Evolutionary conservation across 306 rosid genomes (phyloP), one percentile per base, ranked within the genome.

Genomic region (Vigna mungo): DNA sequence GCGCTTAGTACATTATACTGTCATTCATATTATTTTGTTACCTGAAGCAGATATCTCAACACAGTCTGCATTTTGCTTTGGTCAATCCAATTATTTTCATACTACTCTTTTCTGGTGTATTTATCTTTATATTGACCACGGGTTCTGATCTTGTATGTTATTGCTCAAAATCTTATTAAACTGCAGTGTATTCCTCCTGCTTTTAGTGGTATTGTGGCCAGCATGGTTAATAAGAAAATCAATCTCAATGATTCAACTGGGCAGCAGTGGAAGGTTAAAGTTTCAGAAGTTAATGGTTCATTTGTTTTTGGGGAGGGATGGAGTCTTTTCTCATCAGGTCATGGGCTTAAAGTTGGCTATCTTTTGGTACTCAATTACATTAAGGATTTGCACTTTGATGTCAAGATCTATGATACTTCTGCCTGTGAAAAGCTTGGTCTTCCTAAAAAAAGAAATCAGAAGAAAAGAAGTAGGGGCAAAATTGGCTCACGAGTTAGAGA

Each of bases 171-270:
- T 78, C 5, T 48, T 67, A 34, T 78, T 30, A 34, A 56, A 49
- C 54, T 73, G 85, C 91, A 93, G 96, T 76, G 62, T 67, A 76
- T 93, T 56, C 97, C 97, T 69, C 88, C 94, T 25, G 85, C 71
- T 25, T 87, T 93, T 70, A 77, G 82, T 68, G 51, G 55, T 21
- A 77, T 55, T 8, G 63, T 85, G 70, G 63, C 88, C 20, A 9
- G 32, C 70, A 72, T 86, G 87, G 77, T 84, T 55, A 30, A 65
- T 76, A 17, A 86, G 80, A 68, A 71, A 56, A 68, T 84, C 55
- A 71, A 48, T 66, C 88, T 93, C 14, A 85, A 85, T 84, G 96
- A 90, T 80, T 75, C 83, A 64, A 60, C 23, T 10, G 91, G 88
- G 66, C n/a, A 12, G 68, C 81, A 77, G 53, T 89, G 91, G 91